Percentiles rank a stretch among this genome's conserved stretches.
These are phyloP conservation scores for Cucumis melo DNA, from an alignment of 306 rosid genomes.

Conservation along the genomic window DNA sequence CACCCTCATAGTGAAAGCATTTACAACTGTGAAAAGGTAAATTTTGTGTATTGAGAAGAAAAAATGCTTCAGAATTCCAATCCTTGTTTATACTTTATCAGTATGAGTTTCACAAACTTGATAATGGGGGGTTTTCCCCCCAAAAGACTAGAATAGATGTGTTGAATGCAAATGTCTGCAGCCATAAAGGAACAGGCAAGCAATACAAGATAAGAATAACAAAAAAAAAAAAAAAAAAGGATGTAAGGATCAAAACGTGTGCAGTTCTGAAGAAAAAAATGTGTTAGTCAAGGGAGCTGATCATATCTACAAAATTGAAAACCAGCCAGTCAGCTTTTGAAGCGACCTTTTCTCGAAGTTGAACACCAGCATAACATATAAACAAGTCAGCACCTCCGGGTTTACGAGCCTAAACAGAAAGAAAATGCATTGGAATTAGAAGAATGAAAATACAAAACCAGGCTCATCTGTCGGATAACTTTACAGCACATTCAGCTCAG, in stretches of 20 bases:
- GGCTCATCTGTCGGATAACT: not conserved
- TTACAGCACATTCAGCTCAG: not conserved
- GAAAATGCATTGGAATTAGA: not conserved
- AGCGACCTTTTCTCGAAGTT: constrained; percentile 72
- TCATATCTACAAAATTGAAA: constrained; percentile 38
- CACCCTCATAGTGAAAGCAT: not conserved
- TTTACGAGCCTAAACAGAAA: constrained; percentile 43
- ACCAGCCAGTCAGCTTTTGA: constrained; percentile 87
- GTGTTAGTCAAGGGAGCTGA: constrained; percentile 25
- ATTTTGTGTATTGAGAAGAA: not conserved
- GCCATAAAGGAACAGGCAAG: not conserved
- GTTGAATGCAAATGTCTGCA: not conserved
- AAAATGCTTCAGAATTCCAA: not conserved
- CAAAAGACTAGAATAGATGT: not conserved
- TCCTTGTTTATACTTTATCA: not conserved
- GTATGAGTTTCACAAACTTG: not conserved
- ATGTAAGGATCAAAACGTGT: not conserved
- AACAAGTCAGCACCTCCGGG: constrained; percentile 89
- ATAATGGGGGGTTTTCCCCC: not conserved
- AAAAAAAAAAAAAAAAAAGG: not conserved
- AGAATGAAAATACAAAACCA: not conserved
- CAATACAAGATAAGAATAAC: not conserved
- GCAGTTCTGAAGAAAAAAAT: not conserved
- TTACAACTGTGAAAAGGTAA: not conserved
- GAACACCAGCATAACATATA: constrained; percentile 82